phyloP scores from a whole-genome alignment of 2,329 filamentous ascomycete genomes.

The Diaporthe australafricana region DNA sequence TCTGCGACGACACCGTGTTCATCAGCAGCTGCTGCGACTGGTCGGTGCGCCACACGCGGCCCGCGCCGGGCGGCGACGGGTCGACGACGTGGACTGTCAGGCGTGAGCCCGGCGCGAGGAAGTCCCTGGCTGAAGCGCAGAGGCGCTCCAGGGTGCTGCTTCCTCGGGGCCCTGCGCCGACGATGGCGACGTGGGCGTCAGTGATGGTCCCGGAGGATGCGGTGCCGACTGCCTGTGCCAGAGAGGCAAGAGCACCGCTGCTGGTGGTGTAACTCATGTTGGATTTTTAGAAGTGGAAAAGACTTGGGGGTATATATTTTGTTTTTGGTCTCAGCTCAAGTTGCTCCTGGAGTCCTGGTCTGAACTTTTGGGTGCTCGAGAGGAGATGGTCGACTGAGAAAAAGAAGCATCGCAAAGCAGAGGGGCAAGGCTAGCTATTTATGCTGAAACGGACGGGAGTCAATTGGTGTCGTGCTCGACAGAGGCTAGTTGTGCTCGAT shows the following conservation, averaged over 20 bases:
- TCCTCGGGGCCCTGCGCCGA: constrained; percentile 20
- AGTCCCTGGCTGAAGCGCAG: constrained; percentile 2
- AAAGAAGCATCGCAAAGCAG: neutral
- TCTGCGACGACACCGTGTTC: constrained; percentile 20
- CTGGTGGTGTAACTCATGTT: constrained; percentile 10
- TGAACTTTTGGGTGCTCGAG: neutral
- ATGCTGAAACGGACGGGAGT: neutral
- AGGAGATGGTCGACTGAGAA: constrained; percentile 5
- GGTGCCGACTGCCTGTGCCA: neutral
- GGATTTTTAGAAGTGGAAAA: neutral
- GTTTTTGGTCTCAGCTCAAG: neutral
- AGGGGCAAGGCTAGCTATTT: neutral
- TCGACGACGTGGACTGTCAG: constrained; percentile 22
- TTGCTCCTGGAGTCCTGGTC: constrained; percentile 2
- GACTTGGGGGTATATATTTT: neutral
- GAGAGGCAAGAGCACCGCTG: neutral
- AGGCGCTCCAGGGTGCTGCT: constrained; percentile 19
- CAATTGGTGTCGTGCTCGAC: neutral
- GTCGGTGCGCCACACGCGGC: constrained; percentile 22
- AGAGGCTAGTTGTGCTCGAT: neutral
- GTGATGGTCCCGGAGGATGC: neutral
- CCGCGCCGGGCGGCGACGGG: neutral
- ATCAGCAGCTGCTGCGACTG: constrained; percentile 23
- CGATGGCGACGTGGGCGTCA: constrained; percentile 22
- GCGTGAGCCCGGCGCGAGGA: constrained; percentile 12